phyloP scores from a whole-genome alignment of 1,139 yeast species.

The Scheffersomyces segobiensis region DNA sequence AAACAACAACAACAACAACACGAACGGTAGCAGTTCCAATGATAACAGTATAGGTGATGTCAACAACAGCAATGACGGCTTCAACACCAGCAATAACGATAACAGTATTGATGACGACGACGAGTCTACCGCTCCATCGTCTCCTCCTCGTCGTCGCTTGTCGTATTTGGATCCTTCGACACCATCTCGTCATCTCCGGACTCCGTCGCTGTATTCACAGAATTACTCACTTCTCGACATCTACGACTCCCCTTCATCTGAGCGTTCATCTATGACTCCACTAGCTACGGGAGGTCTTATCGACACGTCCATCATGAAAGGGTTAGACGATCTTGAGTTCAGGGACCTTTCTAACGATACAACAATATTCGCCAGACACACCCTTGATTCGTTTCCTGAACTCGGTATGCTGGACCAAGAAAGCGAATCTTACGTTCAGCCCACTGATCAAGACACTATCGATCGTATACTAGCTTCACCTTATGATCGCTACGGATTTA shows the following conservation, averaged over 20 bases:
- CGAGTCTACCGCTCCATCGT: neutral
- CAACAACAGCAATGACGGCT: neutral
- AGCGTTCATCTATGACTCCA: neutral
- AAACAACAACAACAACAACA: neutral
- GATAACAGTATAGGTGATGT: neutral
- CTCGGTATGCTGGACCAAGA: neutral
- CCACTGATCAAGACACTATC: slow-evolving; percentile 4
- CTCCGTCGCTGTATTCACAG: slow-evolving; percentile 35
- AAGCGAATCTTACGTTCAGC: slow-evolving; percentile 4
- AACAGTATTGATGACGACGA: neutral
- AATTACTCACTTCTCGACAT: slow-evolving; percentile 28
- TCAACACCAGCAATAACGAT: neutral
- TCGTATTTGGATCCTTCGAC: slow-evolving; percentile 6
- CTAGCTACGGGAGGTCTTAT: slow-evolving; percentile 2
- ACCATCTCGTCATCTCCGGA: slow-evolving; percentile 23
- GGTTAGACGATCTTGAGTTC: slow-evolving; percentile 6
- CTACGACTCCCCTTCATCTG: slow-evolving; percentile 12
- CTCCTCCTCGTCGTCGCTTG: neutral
- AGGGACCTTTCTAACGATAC: slow-evolving; percentile 2
- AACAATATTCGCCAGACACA: slow-evolving; percentile 1
- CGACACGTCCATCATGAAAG: slow-evolving; percentile 6
- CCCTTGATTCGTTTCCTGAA: neutral
- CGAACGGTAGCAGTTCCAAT: neutral
- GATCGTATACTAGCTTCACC: slow-evolving; percentile 27
- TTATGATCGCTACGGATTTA: slow-evolving; percentile 84